Conservation (phyloP, 305 asterid genomes). For the Fraxinus floribunda region DNA sequence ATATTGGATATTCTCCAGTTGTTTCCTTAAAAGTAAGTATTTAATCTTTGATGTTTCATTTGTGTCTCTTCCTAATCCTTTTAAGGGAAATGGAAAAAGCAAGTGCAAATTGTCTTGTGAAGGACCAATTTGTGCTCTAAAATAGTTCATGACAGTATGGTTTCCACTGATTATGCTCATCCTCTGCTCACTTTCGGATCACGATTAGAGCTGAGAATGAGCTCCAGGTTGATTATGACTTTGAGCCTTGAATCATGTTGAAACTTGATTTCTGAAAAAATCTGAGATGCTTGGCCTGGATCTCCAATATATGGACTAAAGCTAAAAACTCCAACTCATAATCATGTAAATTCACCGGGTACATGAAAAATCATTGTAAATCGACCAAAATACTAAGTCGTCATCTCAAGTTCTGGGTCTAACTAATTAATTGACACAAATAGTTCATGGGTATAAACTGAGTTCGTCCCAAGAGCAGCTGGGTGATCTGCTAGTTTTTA, state of each 20-base stretch:
- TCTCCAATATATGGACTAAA: too few species aligned
- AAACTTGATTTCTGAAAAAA: background rate
- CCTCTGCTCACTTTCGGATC: constrained; percentile 12
- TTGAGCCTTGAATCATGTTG: constrained; percentile 21
- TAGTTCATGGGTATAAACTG: background rate
- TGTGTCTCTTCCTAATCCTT: background rate
- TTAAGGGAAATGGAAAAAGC: background rate
- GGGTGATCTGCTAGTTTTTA: background rate
- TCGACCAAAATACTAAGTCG: background rate
- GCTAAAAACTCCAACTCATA: background rate
- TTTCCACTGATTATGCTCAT: background rate
- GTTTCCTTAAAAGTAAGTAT: constrained; percentile 62
- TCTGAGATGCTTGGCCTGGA: background rate
- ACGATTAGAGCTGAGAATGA: constrained; percentile 10
- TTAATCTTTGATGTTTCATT: constrained; percentile 14
- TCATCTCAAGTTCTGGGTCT: background rate
- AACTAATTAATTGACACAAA: background rate
- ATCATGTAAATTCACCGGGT: background rate
- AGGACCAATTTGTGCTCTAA: background rate
- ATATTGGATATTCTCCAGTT: constrained; percentile 65
- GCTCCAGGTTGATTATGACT: constrained; percentile 13
- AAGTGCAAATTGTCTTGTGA: background rate
- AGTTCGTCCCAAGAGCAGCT: background rate
- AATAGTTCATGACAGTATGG: background rate
- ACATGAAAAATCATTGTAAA: background rate